Conservation (phyloP, 2,329 filamentous ascomycete species). For the Periconia sp. region DNA sequence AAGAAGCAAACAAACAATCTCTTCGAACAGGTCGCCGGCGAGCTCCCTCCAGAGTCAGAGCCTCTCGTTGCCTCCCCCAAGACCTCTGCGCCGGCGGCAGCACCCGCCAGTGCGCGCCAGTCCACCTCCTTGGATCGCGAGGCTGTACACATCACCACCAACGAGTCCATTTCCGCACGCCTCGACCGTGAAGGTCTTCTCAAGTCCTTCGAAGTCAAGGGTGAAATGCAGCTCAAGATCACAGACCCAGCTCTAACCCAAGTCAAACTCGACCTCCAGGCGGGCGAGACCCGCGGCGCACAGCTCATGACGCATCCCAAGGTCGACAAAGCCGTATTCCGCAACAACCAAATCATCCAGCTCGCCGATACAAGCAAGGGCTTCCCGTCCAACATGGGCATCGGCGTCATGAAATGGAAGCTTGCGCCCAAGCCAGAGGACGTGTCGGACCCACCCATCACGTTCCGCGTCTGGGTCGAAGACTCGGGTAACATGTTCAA, state of each 20-base stretch:
- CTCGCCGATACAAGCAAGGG: constrained; percentile 84
- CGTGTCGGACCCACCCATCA: constrained; percentile 80
- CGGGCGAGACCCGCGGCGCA: constrained; percentile 76
- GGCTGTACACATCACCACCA: constrained; percentile 83
- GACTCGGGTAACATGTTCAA: constrained; percentile 81
- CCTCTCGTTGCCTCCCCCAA: constrained; percentile 68
- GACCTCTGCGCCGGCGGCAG: constrained; percentile 54
- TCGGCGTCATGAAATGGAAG: constrained; percentile 92
- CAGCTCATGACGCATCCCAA: constrained; percentile 97
- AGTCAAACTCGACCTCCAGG: constrained; percentile 79
- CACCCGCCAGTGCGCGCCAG: constrained; percentile 57
- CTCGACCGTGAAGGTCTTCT: constrained; percentile 85
- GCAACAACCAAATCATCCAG: constrained; percentile 79
- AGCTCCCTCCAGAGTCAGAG: constrained; percentile 84
- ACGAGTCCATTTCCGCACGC: constrained; percentile 87
- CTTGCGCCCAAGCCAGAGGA: constrained; percentile 81
- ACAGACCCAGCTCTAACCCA: constrained; percentile 87
- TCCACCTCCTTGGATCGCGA: constrained; percentile 75
- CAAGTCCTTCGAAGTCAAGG: constrained; percentile 85
- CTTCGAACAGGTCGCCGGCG: constrained; percentile 91
- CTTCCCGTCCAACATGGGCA: constrained; percentile 92
- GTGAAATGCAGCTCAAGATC: constrained; percentile 89
- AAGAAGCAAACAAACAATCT: constrained; percentile 98
- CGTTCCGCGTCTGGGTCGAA: constrained; percentile 97
- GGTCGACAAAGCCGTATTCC: constrained; percentile 88